Conservation (phyloP, 225 moss, liverwort and hornwort genomes). For the Marchantia polymorpha region DNA sequence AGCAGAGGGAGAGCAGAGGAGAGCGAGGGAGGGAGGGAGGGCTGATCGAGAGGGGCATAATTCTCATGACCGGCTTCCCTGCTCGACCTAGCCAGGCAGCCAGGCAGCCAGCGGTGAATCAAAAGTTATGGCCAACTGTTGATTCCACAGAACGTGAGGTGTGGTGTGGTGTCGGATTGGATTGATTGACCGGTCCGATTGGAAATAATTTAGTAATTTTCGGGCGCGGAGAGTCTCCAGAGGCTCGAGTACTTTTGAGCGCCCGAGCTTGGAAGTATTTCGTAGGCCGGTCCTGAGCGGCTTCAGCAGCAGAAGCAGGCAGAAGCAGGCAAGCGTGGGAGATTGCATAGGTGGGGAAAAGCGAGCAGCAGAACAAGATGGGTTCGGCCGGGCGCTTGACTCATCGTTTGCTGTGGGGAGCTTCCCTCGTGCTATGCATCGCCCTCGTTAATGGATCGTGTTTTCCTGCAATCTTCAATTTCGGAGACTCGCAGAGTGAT, state of each 20-base stretch:
- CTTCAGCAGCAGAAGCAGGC: background rate
- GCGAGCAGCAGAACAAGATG: background rate
- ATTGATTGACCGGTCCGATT: background rate
- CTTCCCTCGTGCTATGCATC: slow-evolving; percentile 20
- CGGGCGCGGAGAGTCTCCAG: background rate
- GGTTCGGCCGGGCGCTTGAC: background rate
- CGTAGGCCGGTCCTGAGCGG: slow-evolving; percentile 8
- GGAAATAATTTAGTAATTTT: background rate
- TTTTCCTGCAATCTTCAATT: slow-evolving; percentile 49
- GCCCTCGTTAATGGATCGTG: slow-evolving; percentile 32
- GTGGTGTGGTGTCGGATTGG: slow-evolving; percentile 1
- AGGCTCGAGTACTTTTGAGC: background rate
- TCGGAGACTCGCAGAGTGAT: slow-evolving; percentile 48
- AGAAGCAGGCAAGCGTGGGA: background rate
- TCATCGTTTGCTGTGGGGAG: slow-evolving; percentile 10
- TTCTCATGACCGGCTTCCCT: background rate
- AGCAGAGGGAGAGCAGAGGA: background rate
- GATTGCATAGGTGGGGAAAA: slow-evolving; percentile 12
- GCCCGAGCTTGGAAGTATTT: background rate
- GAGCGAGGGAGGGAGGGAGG: background rate
- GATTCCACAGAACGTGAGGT: background rate
- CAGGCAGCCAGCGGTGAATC: background rate
- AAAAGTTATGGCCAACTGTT: background rate
- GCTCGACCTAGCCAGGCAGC: background rate
- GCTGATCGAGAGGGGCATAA: too few species aligned